Percentiles rank a stretch among this genome's conserved stretches.
Conservation (phyloP, 257 asterid genomes). For the Fraxinus cuspidata region DNA sequence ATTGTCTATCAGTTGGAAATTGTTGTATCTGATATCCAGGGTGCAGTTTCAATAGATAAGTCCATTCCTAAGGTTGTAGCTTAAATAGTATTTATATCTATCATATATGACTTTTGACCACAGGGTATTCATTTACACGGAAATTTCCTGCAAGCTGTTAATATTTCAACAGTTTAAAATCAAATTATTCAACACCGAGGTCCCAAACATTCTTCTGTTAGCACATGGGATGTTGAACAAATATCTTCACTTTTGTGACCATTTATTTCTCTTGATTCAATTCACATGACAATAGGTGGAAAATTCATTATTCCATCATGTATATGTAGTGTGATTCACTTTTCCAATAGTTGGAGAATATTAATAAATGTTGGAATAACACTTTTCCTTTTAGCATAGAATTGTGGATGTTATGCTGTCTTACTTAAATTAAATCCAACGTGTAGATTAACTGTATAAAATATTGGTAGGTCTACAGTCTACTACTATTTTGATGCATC, state of each 20-base stretch:
- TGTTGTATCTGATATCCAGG: background rate
- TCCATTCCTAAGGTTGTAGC: background rate
- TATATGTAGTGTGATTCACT: background rate
- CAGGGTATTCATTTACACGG: background rate
- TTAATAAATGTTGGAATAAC: background rate
- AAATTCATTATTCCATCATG: background rate
- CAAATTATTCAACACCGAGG: background rate
- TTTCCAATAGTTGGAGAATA: background rate
- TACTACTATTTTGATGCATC: background rate
- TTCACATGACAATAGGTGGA: background rate
- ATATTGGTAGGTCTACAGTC: background rate
- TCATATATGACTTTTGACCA: background rate
- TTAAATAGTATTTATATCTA: background rate
- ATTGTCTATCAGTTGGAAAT: background rate
- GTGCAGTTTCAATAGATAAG: background rate
- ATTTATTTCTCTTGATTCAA: background rate
- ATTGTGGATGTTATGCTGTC: background rate
- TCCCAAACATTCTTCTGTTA: background rate
- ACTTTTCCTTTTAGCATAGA: background rate
- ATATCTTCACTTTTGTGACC: background rate
- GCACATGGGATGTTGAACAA: background rate
- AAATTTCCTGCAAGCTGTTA: background rate
- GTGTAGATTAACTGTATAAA: background rate
- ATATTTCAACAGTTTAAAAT: background rate
- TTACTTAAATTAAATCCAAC: background rate